Evolutionary conservation across 129 eudicot species (phyloP).

Genomic region (Oenanthe sinensis): DNA sequence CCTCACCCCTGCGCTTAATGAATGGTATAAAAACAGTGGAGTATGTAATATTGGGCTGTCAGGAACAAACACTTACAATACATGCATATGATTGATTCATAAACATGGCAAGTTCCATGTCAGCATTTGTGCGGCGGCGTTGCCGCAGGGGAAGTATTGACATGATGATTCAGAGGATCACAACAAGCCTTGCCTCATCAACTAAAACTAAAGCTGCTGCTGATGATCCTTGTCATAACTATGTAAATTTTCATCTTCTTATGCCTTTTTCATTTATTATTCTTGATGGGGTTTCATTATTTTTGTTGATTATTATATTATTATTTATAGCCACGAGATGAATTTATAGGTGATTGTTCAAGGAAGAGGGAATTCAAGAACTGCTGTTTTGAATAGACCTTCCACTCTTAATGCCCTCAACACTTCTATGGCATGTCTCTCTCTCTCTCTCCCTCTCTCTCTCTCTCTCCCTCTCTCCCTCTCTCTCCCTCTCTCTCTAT

Average conservation of each 20-base stretch:
- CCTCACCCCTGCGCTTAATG: no score
- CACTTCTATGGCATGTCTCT: background rate
- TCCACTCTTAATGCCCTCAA: conserved; percentile 3
- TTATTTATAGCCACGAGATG: no score
- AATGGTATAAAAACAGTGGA: no score
- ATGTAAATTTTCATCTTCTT: background rate
- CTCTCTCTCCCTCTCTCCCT: background rate
- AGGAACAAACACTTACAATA: background rate
- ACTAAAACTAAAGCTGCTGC: background rate
- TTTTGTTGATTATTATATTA: background rate
- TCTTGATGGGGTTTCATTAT: background rate
- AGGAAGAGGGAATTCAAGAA: background rate
- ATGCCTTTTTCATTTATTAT: background rate
- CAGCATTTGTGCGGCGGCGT: conserved; percentile 8
- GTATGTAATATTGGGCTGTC: background rate
- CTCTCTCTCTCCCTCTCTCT: background rate
- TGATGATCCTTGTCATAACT: background rate
- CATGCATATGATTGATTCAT: background rate
- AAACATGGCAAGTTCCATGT: background rate
- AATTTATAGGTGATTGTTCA: background rate
- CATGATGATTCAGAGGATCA: background rate
- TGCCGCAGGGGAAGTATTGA: background rate
- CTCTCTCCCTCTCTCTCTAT: no score
- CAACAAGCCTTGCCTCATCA: background rate
- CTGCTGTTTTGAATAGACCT: conserved; percentile 1